Conservation (phyloP, 306 rosid genomes). For the Aeschynomene evenia region DNA sequence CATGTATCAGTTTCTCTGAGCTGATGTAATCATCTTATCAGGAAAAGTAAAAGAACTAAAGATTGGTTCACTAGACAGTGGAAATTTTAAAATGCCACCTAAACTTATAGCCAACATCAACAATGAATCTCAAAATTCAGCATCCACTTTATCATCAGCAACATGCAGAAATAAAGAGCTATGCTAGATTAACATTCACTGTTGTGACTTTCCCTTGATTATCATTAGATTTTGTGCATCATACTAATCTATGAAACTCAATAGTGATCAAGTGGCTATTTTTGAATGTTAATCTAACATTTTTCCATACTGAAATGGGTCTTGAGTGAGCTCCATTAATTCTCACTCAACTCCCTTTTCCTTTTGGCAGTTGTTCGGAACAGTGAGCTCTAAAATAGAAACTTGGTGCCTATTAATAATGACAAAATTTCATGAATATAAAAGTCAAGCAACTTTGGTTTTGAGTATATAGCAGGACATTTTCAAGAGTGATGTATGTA, state of each 20-base stretch:
- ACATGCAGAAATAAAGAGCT: no score
- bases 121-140: conserved; percentile 50
- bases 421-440: background rate
- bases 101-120: conserved; percentile 52
- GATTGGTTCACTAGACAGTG: conserved; percentile 33
- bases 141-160: background rate
- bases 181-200: no score
- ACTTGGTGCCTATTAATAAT: background rate
- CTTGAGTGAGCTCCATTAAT: background rate
- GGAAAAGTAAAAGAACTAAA: background rate
- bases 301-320: background rate
- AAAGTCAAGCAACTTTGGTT: background rate
- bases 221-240: no score
- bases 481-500: background rate
- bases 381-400: background rate
- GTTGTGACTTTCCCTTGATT: no score
- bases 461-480: background rate
- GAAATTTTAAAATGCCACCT: conserved; percentile 62
- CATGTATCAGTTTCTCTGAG: no score
- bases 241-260: no score
- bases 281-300: no score
- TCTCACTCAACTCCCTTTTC: background rate
- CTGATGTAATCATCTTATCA: no score
- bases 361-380: background rate
- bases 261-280: no score